Conservation (phyloP, 2,329 filamentous ascomycete genomes). For the Apiospora kogelbergensis region DNA sequence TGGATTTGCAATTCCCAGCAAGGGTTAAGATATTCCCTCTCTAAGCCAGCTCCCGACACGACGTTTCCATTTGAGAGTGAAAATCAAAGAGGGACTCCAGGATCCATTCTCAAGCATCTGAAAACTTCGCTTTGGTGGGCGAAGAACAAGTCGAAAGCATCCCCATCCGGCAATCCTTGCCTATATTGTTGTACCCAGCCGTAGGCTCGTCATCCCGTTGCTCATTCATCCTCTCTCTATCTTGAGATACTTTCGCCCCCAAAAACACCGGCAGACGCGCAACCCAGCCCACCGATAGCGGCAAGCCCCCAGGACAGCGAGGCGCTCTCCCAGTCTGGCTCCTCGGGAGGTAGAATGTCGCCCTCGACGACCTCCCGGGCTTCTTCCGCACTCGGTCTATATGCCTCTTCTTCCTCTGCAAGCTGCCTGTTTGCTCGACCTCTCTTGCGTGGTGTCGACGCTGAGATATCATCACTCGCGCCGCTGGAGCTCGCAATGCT, state of each 20-base stretch:
- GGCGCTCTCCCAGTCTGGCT: constrained; percentile 46
- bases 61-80: background rate
- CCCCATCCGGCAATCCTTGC: background rate
- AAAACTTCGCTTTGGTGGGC: background rate
- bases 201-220: background rate
- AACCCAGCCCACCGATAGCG: constrained; percentile 43
- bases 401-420: constrained; percentile 33
- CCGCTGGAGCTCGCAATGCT: constrained; percentile 20
- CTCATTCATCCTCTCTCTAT: constrained; percentile 20
- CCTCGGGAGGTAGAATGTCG: constrained; percentile 40
- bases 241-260: constrained; percentile 46
- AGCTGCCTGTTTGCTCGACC: constrained; percentile 25
- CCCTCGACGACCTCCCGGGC: constrained; percentile 35
- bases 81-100: background rate
- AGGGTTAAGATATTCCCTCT: background rate
- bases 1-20: background rate
- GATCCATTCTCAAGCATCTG: background rate
- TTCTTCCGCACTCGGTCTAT: constrained; percentile 37
- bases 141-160: background rate
- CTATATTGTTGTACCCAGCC: background rate
- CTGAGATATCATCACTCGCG: constrained; percentile 18
- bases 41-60: background rate
- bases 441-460: constrained; percentile 13
- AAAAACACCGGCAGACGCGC: constrained; percentile 45
- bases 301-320: constrained; percentile 47